A percentile compares a stretch with the other conserved stretches of the same genome.
Evolutionary conservation across 805 yeast genomes (phyloP).

Genomic region (Candida alai): DNA sequence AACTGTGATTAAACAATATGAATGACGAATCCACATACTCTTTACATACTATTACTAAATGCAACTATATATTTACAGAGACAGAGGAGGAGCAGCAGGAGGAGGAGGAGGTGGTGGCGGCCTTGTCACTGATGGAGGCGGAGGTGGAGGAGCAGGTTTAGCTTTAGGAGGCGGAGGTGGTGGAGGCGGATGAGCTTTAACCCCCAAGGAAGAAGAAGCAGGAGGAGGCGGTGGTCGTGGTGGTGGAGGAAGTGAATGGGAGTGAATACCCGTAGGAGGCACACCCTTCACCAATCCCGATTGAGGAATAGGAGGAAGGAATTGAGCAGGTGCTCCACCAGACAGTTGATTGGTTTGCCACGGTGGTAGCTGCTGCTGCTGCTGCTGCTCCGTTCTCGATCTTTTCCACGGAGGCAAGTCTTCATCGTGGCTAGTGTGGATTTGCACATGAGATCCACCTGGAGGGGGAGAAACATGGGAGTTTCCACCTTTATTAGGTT

Average conservation of each 20-base stretch:
- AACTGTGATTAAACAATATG: no score
- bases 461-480: neutral
- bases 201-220: slow-evolving; percentile 13
- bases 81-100: slow-evolving; percentile 4
- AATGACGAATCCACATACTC: no score
- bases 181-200: slow-evolving; percentile 6
- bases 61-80: neutral
- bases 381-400: slow-evolving; percentile 15
- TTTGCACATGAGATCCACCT: no score
- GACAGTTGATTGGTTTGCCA: slow-evolving; percentile 14
- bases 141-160: slow-evolving; percentile 13
- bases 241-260: slow-evolving; percentile 21
- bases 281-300: slow-evolving; percentile 11
- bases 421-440: slow-evolving; percentile 5
- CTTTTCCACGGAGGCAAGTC: slow-evolving; percentile 25
- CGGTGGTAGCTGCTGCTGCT: slow-evolving; percentile 21
- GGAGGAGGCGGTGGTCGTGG: slow-evolving; percentile 12
- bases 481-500: slow-evolving; percentile 1
- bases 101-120: slow-evolving; percentile 15
- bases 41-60: no score
- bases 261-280: slow-evolving; percentile 11
- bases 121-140: slow-evolving; percentile 14
- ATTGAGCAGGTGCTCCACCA: slow-evolving; percentile 9
- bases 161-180: slow-evolving; percentile 17
- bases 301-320: slow-evolving; percentile 10